Evolutionary conservation across 2,329 filamentous ascomycete genomes (phyloP).

Genomic region (Chlorencoelia australis): DNA sequence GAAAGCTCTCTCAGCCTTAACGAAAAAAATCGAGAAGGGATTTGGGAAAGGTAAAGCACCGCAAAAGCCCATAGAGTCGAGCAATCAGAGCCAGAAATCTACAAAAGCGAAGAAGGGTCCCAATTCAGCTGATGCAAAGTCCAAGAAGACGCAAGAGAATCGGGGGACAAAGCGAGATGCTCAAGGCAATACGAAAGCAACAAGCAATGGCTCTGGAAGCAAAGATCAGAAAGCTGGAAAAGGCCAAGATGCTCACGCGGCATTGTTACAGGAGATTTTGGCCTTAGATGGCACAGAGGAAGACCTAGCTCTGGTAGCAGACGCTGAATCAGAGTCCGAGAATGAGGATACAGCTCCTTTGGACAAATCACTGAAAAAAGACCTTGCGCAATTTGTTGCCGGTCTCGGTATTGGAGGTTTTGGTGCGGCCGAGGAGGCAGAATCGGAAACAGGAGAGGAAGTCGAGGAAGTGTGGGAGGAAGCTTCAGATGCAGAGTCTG

Average conservation of each 20-base stretch:
- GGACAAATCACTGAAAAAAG: conserved; percentile 39
- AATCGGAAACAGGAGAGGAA: conserved; percentile 28
- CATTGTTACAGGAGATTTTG: conserved; percentile 51
- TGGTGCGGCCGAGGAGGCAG: conserved; percentile 24
- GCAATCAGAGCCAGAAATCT: conserved; percentile 30
- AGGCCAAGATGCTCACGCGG: conserved; percentile 22
- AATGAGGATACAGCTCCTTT: conserved; percentile 23
- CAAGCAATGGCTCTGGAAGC: conserved; percentile 16
- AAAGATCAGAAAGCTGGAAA: conserved; percentile 11
- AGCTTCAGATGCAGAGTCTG: conserved; percentile 26
- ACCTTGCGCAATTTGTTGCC: conserved; percentile 42
- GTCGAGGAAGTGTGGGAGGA: conserved; percentile 27
- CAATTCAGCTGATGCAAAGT: conserved; percentile 4
- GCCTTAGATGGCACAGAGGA: conserved; percentile 56
- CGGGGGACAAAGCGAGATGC: conserved; percentile 27
- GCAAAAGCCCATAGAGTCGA: conserved; percentile 10
- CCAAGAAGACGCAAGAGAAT: conserved; percentile 13
- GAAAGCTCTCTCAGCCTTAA: conserved; percentile 41
- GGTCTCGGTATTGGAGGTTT: conserved; percentile 39
- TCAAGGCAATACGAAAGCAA: conserved; percentile 23
- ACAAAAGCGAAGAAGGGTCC: conserved; percentile 13
- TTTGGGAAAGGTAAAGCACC: conserved; percentile 32
- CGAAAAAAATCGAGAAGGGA: conserved; percentile 45
- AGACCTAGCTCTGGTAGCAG: conserved; percentile 51
- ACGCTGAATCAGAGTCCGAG: conserved; percentile 41